Conservation (phyloP, 2,329 filamentous ascomycete species). For the Fusarium mangiferae region DNA sequence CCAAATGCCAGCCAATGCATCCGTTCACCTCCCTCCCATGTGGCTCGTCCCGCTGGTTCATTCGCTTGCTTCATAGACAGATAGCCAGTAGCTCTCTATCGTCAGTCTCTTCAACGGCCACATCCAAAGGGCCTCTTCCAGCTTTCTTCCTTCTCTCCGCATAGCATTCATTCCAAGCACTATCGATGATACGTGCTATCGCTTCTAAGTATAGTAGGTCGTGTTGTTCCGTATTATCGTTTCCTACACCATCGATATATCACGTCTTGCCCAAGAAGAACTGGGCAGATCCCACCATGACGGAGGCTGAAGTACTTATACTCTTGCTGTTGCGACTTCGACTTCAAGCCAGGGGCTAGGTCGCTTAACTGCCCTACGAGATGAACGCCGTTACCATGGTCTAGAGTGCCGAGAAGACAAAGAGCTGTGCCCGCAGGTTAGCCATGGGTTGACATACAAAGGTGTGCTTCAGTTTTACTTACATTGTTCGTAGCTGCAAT, state of each 20-base stretch:
- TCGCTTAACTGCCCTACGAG: constrained; percentile 35
- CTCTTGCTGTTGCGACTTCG: constrained; percentile 32
- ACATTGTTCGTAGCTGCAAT: constrained; percentile 99
- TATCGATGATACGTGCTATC: constrained; percentile 21
- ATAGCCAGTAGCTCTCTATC: constrained; percentile 19
- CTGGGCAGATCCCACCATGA: constrained; percentile 28
- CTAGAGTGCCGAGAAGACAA: constrained; percentile 82
- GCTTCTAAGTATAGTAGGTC: constrained; percentile 42
- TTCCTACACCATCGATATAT: constrained; percentile 33
- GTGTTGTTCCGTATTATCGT: constrained; percentile 35
- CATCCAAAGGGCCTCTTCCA: constrained; percentile 29
- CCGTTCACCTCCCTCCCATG: constrained; percentile 33
- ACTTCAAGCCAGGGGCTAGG: constrained; percentile 22
- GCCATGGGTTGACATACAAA: constrained; percentile 6
- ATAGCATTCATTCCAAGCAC: constrained; percentile 25
- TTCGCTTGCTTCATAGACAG: constrained; percentile 32
- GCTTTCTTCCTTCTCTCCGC: constrained; percentile 19
- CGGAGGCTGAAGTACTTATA: constrained; percentile 25
- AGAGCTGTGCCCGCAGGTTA: constrained; percentile 64
- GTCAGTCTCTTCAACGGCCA: constrained; percentile 23
- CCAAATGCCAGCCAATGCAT: constrained; percentile 38
- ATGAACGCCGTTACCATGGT: constrained; percentile 42
- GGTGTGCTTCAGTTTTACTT: constrained; percentile 57
- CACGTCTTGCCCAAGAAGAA: constrained; percentile 33
- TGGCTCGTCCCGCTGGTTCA: constrained; percentile 36